Percentiles rank a stretch among this genome's conserved stretches.
Evolutionary conservation across 805 yeast species (phyloP).

Genomic region (Hanseniaspora guilliermondii): DNA sequence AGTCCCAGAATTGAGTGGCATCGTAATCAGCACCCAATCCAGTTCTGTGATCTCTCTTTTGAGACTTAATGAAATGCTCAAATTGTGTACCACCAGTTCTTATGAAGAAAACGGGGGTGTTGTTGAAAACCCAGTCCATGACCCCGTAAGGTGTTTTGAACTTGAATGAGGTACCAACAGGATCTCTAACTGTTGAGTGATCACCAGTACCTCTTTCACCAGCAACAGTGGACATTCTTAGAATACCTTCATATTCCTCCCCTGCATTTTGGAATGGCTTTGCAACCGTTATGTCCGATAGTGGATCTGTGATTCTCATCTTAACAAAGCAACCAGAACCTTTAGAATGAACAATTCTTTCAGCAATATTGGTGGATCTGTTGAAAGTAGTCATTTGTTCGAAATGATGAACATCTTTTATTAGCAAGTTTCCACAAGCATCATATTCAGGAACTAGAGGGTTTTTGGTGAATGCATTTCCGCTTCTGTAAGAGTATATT

Average conservation of each 20-base stretch:
- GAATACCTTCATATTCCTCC: conserved; percentile 32
- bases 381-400: conserved; percentile 50
- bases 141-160: conserved; percentile 30
- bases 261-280: conserved; percentile 33
- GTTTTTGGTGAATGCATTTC: conserved; percentile 40
- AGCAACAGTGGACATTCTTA: conserved; percentile 68
- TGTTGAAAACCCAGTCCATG: conserved; percentile 75
- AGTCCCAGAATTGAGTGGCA: conserved; percentile 47
- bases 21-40: conserved; percentile 35
- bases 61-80: conserved; percentile 81
- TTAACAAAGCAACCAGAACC: conserved; percentile 53
- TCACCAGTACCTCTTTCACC: conserved; percentile 57
- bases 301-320: conserved; percentile 47
- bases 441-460: conserved; percentile 45
- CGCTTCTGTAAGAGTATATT: conserved; percentile 36
- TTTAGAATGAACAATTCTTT: conserved; percentile 56
- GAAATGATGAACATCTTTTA: conserved; percentile 47
- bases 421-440: conserved; percentile 46
- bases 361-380: conserved; percentile 48
- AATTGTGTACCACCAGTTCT: conserved; percentile 71
- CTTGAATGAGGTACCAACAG: conserved; percentile 73
- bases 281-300: conserved; percentile 39
- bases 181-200: conserved; percentile 76
- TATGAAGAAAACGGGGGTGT: conserved; percentile 73
- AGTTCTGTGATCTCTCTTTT: conserved; percentile 61